Conservation (phyloP, 2,329 filamentous ascomycete species). For the Trichoderma sp. region DNA sequence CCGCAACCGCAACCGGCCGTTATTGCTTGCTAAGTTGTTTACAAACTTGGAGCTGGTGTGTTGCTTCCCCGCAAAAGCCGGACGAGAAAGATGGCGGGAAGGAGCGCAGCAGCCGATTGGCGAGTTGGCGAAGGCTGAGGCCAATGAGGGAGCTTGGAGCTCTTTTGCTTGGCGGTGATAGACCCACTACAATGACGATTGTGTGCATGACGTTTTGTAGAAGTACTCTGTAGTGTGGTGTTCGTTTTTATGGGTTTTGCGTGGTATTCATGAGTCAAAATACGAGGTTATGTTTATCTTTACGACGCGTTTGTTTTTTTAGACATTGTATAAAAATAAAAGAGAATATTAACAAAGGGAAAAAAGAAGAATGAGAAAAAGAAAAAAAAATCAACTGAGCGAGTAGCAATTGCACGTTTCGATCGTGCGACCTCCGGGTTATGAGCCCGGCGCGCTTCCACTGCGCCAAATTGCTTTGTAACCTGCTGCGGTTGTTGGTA, state of each 20-base stretch:
- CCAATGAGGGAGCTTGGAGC: not conserved
- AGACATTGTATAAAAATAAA: not conserved
- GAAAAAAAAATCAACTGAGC: not conserved
- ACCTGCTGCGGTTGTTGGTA: not conserved
- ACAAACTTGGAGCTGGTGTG: not conserved
- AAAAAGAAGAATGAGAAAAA: not conserved
- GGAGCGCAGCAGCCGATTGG: not conserved
- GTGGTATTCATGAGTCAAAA: not conserved
- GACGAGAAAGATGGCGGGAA: not conserved
- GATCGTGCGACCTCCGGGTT: constrained; percentile 19
- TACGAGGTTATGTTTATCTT: not conserved
- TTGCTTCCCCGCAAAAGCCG: constrained; percentile 10
- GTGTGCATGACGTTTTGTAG: not conserved
- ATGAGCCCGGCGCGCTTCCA: constrained; percentile 19
- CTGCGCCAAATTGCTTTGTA: constrained; percentile 15
- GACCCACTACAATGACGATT: not conserved
- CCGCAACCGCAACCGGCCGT: constrained; percentile 2
- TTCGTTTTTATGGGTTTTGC: not conserved
- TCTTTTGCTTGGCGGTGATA: not conserved
- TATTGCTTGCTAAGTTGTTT: not conserved
- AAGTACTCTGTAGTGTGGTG: not conserved
- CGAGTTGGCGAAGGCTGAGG: not conserved
- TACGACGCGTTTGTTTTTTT: not conserved
- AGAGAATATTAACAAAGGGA: not conserved
- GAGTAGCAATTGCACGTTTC: constrained; percentile 16